These are phyloP conservation scores for Suillus hirtellus DNA, from an alignment of 768 basidiomycete genomes.

Conservation along the genomic window DNA sequence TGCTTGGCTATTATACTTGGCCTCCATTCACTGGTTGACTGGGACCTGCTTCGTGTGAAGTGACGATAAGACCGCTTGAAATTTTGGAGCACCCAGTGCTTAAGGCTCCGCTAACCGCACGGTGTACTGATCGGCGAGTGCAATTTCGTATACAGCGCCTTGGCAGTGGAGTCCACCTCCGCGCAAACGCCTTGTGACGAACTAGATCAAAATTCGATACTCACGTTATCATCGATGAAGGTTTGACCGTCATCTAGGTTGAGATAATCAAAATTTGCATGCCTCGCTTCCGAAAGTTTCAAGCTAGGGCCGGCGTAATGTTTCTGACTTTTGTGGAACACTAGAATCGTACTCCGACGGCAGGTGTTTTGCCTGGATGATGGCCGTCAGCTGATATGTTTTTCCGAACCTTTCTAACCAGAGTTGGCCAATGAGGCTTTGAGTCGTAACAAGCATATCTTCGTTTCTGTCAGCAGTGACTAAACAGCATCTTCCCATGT, in stretches of 20 bases:
- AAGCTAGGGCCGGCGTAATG: background rate
- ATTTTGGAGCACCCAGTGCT: background rate
- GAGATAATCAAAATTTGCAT: too few species aligned
- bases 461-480: background rate
- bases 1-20: constrained; percentile 7
- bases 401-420: background rate
- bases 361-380: background rate
- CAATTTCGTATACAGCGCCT: background rate
- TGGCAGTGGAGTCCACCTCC: background rate
- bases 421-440: background rate
- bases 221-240: background rate
- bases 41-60: background rate
- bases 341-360: background rate
- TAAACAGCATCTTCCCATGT: background rate
- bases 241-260: background rate
- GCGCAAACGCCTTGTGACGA: background rate
- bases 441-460: background rate
- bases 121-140: background rate
- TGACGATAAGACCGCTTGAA: background rate
- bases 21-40: background rate
- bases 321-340: background rate
- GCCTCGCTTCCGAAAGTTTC: background rate
- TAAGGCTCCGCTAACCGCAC: background rate
- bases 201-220: background rate
- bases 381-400: background rate